Percentiles rank a stretch among this genome's conserved stretches.
Evolutionary conservation across 257 asterid species (phyloP).

Genomic region (Catharanthus roseus): DNA sequence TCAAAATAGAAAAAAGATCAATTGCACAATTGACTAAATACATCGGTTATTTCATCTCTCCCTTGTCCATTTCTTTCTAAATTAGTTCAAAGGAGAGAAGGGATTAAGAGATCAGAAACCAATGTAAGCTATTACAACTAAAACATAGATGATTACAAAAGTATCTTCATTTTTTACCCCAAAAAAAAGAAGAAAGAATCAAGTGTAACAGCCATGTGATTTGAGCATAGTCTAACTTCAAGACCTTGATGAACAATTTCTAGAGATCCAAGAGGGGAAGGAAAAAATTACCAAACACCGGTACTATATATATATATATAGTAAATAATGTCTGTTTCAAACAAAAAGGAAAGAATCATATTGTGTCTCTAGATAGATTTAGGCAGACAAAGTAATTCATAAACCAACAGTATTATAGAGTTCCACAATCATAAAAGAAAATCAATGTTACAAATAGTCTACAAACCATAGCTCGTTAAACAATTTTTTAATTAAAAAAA

Average conservation of each 20-base stretch:
- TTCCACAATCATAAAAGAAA: no score
- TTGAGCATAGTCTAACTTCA: background rate
- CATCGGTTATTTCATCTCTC: background rate
- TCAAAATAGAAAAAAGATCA: background rate
- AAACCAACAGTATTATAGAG: no score
- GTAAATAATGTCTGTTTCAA: background rate
- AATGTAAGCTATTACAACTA: background rate
- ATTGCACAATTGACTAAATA: background rate
- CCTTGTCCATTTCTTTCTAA: background rate
- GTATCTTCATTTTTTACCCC: background rate
- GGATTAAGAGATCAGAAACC: slow-evolving; percentile 2
- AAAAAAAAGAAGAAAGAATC: background rate
- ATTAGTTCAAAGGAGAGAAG: background rate
- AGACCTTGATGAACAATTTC: background rate
- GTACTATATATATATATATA: no score
- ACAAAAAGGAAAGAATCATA: background rate
- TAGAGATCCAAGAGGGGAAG: background rate
- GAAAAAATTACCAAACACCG: background rate
- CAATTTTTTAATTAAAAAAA: no score
- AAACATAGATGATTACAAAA: background rate
- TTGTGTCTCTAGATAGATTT: background rate
- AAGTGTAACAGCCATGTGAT: background rate
- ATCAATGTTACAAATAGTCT: no score
- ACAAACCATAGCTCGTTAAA: no score
- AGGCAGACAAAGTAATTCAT: background rate